Conservation (phyloP, 140 eudicot species). For the Senecio squalidus region DNA sequence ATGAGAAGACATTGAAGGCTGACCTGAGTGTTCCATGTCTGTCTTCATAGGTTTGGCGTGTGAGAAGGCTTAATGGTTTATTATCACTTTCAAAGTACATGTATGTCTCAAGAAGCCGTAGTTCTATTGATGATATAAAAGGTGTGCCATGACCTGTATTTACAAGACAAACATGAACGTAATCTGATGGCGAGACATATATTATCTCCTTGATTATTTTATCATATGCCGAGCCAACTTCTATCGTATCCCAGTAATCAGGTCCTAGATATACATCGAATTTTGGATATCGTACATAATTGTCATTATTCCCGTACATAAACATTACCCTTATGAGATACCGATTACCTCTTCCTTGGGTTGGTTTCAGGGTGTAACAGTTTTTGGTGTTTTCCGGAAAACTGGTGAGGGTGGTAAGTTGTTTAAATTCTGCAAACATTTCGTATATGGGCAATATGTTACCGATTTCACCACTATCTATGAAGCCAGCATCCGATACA, state of each 20-base stretch:
- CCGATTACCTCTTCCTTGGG: not conserved
- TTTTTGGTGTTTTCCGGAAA: conserved; percentile 33
- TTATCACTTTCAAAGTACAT: conserved; percentile 19
- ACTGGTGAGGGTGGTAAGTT: conserved; percentile 33
- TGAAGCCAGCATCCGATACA: conserved; percentile 23
- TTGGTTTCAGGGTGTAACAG: not conserved
- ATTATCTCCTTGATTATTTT: conserved; percentile 19
- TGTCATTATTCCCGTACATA: not conserved
- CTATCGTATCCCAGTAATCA: not conserved
- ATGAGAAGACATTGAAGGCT: not conserved
- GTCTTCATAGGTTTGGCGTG: conserved; percentile 15
- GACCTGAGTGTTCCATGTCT: conserved; percentile 11
- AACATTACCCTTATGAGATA: not conserved
- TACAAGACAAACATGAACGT: conserved; percentile 42
- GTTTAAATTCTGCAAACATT: not conserved
- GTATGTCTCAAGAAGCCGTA: conserved; percentile 23
- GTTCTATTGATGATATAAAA: conserved; percentile 44
- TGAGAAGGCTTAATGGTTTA: conserved; percentile 28
- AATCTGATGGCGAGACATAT: conserved; percentile 23
- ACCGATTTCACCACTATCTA: conserved; percentile 27
- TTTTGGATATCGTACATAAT: not conserved
- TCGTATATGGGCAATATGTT: conserved; percentile 20
- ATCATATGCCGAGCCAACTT: not conserved
- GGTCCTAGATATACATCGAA: not conserved
- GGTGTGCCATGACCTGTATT: conserved; percentile 38